Evolutionary conservation across 805 yeast genomes (phyloP).

Genomic region (Metschnikowia gruessii): DNA sequence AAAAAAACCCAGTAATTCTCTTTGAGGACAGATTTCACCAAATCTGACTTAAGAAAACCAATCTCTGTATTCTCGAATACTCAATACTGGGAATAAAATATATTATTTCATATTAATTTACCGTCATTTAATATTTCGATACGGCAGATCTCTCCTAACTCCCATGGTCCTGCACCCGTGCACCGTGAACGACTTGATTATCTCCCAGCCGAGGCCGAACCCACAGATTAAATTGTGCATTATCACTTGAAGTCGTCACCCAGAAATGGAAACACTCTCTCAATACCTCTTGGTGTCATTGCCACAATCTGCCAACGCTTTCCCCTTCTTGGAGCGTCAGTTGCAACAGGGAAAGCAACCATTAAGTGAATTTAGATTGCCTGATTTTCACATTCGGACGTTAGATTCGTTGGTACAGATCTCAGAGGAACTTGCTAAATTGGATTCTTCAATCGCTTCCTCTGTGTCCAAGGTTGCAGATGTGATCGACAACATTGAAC

Average conservation of each 20-base stretch:
- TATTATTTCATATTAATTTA: no score
- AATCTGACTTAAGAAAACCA: no score
- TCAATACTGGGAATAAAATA: no score
- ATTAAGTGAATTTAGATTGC: conserved; percentile 58
- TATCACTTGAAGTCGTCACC: background rate
- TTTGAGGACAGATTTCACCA: no score
- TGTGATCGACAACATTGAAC: conserved; percentile 47
- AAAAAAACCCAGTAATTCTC: no score
- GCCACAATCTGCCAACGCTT: conserved; percentile 50
- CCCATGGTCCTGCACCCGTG: conserved; percentile 9
- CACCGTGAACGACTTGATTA: conserved; percentile 6
- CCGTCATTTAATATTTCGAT: no score
- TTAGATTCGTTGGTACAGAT: conserved; percentile 87
- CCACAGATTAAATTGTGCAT: background rate
- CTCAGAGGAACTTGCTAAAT: conserved; percentile 81
- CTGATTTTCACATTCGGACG: conserved; percentile 91
- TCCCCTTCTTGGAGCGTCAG: conserved; percentile 53
- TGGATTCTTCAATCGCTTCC: conserved; percentile 72
- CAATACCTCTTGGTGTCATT: conserved; percentile 55
- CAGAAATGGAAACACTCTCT: conserved; percentile 34
- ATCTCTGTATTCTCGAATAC: no score
- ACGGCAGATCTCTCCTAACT: conserved; percentile 2
- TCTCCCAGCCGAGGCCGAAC: background rate
- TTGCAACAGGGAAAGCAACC: conserved; percentile 59
- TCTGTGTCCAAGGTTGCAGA: conserved; percentile 77